A percentile compares a stretch with the other conserved stretches of the same genome.
These are phyloP conservation scores for Nakataea oryzae DNA, from an alignment of 2,329 filamentous ascomycete species.

Conservation along the genomic window DNA sequence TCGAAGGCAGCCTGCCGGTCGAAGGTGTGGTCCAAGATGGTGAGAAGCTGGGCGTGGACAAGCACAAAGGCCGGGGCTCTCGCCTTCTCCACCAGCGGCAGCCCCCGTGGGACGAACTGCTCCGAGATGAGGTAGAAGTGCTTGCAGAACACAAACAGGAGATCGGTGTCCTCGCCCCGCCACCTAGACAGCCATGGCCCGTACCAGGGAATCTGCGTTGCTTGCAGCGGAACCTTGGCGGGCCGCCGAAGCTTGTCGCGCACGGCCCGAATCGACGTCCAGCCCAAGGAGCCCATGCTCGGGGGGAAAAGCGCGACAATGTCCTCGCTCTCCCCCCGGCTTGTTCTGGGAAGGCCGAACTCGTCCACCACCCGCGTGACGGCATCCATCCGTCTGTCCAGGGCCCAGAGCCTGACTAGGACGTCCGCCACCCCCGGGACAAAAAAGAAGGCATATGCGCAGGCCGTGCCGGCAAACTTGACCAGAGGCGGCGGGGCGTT, in stretches of 20 bases:
- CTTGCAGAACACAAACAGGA: conserved; percentile 88
- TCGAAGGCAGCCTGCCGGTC: conserved; percentile 58
- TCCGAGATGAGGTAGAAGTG: conserved; percentile 72
- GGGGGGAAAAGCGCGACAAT: conserved; percentile 63
- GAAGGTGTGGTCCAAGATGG: conserved; percentile 72
- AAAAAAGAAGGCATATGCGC: conserved; percentile 89
- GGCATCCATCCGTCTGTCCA: conserved; percentile 45
- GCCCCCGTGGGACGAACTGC: conserved; percentile 53
- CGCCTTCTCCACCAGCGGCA: conserved; percentile 44
- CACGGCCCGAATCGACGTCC: conserved; percentile 39
- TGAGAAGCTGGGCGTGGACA: conserved; percentile 72
- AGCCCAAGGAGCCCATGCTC: conserved; percentile 44
- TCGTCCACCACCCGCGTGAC: conserved; percentile 64
- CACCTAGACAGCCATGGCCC: conserved; percentile 73
- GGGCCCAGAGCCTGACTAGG: conserved; percentile 69
- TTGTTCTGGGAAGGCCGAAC: conserved; percentile 50
- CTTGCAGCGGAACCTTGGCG: conserved; percentile 33
- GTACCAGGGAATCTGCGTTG: conserved; percentile 70
- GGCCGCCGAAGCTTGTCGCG: conserved; percentile 53
- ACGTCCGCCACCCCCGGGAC: conserved; percentile 79
- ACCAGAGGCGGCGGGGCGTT: conserved; percentile 58
- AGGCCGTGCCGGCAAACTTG: conserved; percentile 81
- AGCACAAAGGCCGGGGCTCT: conserved; percentile 69
- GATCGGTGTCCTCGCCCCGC: conserved; percentile 77
- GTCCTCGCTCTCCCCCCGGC: conserved; percentile 47